Evolutionary conservation across 164 flowering plant species (phyloP).

Genomic region (Protea cynaroides): DNA sequence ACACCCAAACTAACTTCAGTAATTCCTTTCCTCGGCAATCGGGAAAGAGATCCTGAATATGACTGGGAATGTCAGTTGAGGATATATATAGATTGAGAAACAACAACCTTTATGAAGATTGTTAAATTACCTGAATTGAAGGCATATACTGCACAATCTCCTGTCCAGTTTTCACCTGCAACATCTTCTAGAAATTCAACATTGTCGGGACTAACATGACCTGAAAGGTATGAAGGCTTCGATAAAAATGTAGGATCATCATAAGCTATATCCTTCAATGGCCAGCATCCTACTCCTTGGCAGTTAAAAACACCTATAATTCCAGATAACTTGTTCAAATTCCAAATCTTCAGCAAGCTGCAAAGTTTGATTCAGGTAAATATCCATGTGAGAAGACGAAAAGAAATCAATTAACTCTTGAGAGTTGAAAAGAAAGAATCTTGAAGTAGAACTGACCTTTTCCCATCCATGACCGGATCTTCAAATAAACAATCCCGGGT

Average conservation of each 20-base stretch:
- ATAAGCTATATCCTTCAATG: constrained; percentile 23
- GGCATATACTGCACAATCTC: constrained; percentile 60
- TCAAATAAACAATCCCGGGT: constrained; percentile 56
- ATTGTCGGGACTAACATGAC: constrained; percentile 43
- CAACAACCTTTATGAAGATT: not conserved
- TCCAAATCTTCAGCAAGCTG: constrained; percentile 81
- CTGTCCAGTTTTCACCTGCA: constrained; percentile 59
- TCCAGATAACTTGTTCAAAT: constrained; percentile 63
- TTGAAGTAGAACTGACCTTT: constrained; percentile 28
- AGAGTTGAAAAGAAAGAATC: not conserved
- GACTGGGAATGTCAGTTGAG: not conserved
- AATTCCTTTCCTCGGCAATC: constrained; percentile 32
- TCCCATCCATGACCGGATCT: constrained; percentile 72
- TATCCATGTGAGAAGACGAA: not conserved
- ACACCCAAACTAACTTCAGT: constrained; percentile 31
- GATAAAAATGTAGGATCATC: constrained; percentile 1
- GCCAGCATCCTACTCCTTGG: constrained; percentile 89
- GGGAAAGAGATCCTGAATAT: constrained; percentile 34
- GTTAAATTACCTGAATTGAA: constrained; percentile 43
- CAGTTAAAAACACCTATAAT: constrained; percentile 81
- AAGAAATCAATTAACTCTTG: not conserved
- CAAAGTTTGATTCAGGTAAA: constrained; percentile 6
- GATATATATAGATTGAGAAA: not conserved
- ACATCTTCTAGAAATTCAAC: constrained; percentile 55
- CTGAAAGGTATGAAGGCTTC: constrained; percentile 20